Conservation (phyloP, 768 basidiomycete genomes). For the Hortiboletus campestris region DNA sequence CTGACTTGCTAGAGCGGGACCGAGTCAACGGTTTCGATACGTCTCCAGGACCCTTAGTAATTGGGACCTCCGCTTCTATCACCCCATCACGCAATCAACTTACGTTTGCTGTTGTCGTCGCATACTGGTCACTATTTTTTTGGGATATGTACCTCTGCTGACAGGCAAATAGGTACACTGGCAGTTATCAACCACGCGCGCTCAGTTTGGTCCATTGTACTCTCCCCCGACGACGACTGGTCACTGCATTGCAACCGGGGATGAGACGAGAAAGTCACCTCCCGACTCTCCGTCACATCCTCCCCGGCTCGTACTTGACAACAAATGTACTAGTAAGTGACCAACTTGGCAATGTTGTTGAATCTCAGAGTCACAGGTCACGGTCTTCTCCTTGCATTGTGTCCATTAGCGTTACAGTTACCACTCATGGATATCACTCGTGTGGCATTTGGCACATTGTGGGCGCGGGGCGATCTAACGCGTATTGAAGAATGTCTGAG, state of each 20-base stretch:
- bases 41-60: too few species aligned
- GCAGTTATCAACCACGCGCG: neutral
- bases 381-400: neutral
- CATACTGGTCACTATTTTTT: neutral
- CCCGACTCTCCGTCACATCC: neutral
- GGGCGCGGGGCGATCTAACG: neutral
- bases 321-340: neutral
- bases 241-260: slow-evolving; percentile 1
- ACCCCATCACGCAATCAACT: too few species aligned
- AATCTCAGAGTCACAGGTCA: neutral
- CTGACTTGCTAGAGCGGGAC: too few species aligned
- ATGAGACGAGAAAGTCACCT: neutral
- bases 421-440: neutral
- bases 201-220: neutral
- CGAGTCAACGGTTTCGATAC: too few species aligned
- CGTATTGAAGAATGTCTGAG: neutral
- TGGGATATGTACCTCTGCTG: neutral
- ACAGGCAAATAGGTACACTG: neutral
- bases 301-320: neutral
- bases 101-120: neutral
- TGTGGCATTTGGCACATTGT: neutral
- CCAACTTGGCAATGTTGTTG: neutral
- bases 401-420: neutral
- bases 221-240: slow-evolving; percentile 1
- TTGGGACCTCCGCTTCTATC: too few species aligned